A percentile compares a stretch with the other conserved stretches of the same genome.
Conservation (phyloP, 75 land plant genomes). For the Cryptomeria japonica region DNA sequence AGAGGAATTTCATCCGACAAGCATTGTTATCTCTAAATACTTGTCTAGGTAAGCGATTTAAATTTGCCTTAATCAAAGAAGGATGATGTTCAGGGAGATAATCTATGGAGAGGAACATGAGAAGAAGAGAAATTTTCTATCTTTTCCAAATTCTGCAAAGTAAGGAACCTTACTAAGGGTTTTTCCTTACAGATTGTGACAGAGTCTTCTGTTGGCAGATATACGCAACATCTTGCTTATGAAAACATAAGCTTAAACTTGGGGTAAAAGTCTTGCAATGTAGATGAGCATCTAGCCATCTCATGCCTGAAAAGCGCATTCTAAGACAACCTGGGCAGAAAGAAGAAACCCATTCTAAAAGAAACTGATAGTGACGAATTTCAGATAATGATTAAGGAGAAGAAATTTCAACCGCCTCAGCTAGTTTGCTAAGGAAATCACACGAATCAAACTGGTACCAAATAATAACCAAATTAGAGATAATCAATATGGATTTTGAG, state of each 20-base stretch:
- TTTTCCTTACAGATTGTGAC: background rate
- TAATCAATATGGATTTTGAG: too few relatives aligned
- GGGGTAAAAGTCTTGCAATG: background rate
- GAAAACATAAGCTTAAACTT: too few relatives aligned
- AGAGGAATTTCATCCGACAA: background rate
- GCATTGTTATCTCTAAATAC: background rate
- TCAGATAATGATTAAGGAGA: background rate
- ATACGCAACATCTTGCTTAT: background rate
- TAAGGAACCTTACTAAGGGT: background rate
- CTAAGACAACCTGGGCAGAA: background rate
- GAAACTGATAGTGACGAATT: background rate
- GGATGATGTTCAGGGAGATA: background rate
- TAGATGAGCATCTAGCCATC: background rate
- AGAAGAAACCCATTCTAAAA: too few relatives aligned
- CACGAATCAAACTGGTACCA: background rate
- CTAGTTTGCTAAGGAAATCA: background rate
- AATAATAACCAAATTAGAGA: background rate
- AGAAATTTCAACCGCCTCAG: background rate
- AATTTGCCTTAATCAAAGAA: background rate
- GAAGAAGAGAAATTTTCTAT: background rate
- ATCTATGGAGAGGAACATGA: too few relatives aligned
- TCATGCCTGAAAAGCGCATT: background rate
- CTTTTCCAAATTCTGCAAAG: background rate
- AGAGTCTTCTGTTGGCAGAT: background rate
- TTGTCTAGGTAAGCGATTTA: background rate